Base-by-base conservation (phyloP, 2,329 filamentous ascomycete genomes). In the Corniculantispora saksenae region DNA sequence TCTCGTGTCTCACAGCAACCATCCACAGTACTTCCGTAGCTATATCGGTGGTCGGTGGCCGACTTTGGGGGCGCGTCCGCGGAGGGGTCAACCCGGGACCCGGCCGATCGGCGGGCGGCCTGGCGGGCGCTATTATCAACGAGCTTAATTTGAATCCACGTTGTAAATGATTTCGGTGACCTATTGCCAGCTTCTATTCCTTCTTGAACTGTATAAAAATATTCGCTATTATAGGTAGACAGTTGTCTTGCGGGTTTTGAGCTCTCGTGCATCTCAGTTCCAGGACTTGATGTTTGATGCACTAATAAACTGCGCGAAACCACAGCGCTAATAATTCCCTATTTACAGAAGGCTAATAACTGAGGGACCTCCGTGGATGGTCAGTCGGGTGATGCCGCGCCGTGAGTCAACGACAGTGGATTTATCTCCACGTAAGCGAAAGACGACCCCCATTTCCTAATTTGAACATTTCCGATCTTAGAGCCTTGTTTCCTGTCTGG, bases 51-150 rank as follows among this genome's bases (percentile, higher is more conserved):
- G 45, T 60, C 47, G 57, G 57, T n/a, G 23, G 23, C 59, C 48
- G 59, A 54, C n/a, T 4, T 23, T 5, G 32, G 21, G 48, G 59
- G n/a, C n/a, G n/a, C 35, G 15, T 61, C 59, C 59, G 59, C 59
- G 59, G 59, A 61, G 48, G 17, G 43, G 25, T 25, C 12, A 43
- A 10, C 17, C 59, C 35, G n/a, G 45, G 21, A 8, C 25, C 38
- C 12, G 12, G 23, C 12, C 23, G 32, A 43, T 15, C 59, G 48
- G 21, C 32, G 7, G 29, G 57, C 19, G 15, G 10, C n/a, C 38
- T 40, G 27, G 35, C 3, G 38, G 12, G n/a, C n/a, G n/a, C n/a
- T n/a, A 43, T 7, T 15, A 3, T 6, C 12, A 43, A 13, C 38
- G 12, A 43, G 17, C 38, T 19, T 3, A 43, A 43, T 43, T 7